Evolutionary conservation across 371 early-diverging fungal genomes (phyloP).

Genomic region (Mortierella polycephala): DNA sequence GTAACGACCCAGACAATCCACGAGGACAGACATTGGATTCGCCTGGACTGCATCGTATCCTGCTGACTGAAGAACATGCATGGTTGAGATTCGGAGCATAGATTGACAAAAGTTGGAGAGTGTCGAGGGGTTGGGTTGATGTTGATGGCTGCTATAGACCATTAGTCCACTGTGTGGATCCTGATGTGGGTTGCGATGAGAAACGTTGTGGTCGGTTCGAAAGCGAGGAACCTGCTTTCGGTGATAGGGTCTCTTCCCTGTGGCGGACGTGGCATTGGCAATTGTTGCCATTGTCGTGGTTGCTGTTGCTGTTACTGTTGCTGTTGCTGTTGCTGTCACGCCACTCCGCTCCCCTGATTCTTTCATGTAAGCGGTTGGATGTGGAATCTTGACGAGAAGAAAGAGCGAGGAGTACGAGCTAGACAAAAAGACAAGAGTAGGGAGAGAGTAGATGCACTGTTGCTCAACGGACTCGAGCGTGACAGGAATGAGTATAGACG

Average conservation of each 20-base stretch:
- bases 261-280: not conserved
- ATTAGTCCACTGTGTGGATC: slow-evolving; percentile 22
- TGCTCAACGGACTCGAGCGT: too few species aligned
- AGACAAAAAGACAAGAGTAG: not conserved
- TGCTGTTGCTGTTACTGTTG: slow-evolving; percentile 2
- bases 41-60: slow-evolving; percentile 53
- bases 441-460: too few species aligned
- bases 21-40: slow-evolving; percentile 39
- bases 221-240: slow-evolving; percentile 27
- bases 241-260: slow-evolving; percentile 28
- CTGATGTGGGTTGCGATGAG: slow-evolving; percentile 9
- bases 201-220: slow-evolving; percentile 18
- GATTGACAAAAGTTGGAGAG: slow-evolving; percentile 52
- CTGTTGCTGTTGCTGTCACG: slow-evolving; percentile 4
- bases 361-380: slow-evolving; percentile 13
- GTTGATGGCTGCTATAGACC: slow-evolving; percentile 28
- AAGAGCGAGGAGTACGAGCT: not conserved
- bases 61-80: slow-evolving; percentile 47
- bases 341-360: slow-evolving; percentile 30
- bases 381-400: not conserved
- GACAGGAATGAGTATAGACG: too few species aligned
- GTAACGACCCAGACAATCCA: slow-evolving; percentile 48
- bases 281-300: not conserved
- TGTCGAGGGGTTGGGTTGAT: slow-evolving; percentile 32
- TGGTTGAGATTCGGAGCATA: slow-evolving; percentile 46